Percentiles rank a stretch among this genome's conserved stretches.
Evolutionary conservation across 495 filamentous ascomycete genomes (phyloP).

Genomic region (Penicillium pulvis): DNA sequence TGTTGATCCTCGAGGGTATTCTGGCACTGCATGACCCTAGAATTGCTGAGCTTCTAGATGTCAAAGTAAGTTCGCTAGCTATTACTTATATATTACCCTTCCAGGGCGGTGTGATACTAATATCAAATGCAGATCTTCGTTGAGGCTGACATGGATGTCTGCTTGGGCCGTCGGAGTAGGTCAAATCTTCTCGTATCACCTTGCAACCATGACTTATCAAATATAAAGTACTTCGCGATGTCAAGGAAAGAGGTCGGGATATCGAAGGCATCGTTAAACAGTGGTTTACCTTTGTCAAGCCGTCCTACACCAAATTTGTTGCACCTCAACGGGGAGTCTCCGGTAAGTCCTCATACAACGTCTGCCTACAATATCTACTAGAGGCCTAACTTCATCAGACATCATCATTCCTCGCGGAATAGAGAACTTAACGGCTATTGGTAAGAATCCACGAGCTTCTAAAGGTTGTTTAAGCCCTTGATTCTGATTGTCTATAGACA

Average conservation of each 20-base stretch:
- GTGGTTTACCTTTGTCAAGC: constrained; percentile 95
- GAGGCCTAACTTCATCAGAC: constrained; percentile 53
- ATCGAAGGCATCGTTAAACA: constrained; percentile 97
- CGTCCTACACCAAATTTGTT: constrained; percentile 88
- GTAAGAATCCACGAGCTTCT: constrained; percentile 43
- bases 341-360: constrained; percentile 38
- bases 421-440: constrained; percentile 89
- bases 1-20: constrained; percentile 93
- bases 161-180: constrained; percentile 86
- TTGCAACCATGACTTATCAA: constrained; percentile 6
- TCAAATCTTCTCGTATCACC: constrained; percentile 8
- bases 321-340: constrained; percentile 86
- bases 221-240: constrained; percentile 76
- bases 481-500: constrained; percentile 51
- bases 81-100: background rate
- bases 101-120: constrained; percentile 5
- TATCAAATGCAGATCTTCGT: constrained; percentile 71
- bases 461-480: background rate
- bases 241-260: constrained; percentile 79
- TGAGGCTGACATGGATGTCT: constrained; percentile 93
- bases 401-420: constrained; percentile 94
- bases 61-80: constrained; percentile 61
- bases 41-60: constrained; percentile 84
- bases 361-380: background rate
- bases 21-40: constrained; percentile 89